Percentiles rank a stretch among this genome's conserved stretches.
Evolutionary conservation across 2,329 filamentous ascomycete genomes (phyloP).

Genomic region (Microsporum canis): DNA sequence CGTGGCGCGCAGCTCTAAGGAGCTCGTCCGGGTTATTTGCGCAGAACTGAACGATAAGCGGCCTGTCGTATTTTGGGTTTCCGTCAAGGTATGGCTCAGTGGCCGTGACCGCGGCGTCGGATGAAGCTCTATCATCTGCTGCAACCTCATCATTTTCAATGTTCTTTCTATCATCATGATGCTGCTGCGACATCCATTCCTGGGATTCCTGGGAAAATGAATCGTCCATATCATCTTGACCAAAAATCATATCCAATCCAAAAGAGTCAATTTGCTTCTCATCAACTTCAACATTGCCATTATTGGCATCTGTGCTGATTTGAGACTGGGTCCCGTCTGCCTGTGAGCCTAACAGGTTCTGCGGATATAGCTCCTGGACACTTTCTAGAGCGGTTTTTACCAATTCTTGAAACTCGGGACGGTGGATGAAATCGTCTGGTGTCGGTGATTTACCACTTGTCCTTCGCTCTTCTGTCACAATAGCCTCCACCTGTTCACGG

Average conservation of each 20-base stretch:
- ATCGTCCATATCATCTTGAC: slow-evolving; percentile 21
- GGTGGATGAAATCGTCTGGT: slow-evolving; percentile 54
- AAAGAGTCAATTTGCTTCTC: slow-evolving; percentile 47
- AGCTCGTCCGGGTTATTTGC: slow-evolving; percentile 39
- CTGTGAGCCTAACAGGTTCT: slow-evolving; percentile 51
- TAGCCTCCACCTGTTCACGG: slow-evolving; percentile 49
- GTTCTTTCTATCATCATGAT: neutral
- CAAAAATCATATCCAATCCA: slow-evolving; percentile 30
- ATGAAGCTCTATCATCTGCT: neutral
- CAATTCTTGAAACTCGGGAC: slow-evolving; percentile 41
- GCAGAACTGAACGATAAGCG: slow-evolving; percentile 94
- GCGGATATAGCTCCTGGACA: slow-evolving; percentile 74
- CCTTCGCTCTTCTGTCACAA: slow-evolving; percentile 54
- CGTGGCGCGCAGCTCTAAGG: slow-evolving; percentile 57
- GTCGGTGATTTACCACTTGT: slow-evolving; percentile 32
- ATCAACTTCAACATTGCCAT: slow-evolving; percentile 46
- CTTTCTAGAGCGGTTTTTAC: slow-evolving; percentile 74
- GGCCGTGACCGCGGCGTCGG: neutral
- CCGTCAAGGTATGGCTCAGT: slow-evolving; percentile 61
- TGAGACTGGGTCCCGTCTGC: slow-evolving; percentile 13
- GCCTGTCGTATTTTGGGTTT: slow-evolving; percentile 71
- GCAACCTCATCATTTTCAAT: neutral
- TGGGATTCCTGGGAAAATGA: neutral
- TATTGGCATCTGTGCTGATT: neutral
- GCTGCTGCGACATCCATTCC: neutral